Conservation (phyloP, 331 rosid genomes). For the Malus hybrid region DNA sequence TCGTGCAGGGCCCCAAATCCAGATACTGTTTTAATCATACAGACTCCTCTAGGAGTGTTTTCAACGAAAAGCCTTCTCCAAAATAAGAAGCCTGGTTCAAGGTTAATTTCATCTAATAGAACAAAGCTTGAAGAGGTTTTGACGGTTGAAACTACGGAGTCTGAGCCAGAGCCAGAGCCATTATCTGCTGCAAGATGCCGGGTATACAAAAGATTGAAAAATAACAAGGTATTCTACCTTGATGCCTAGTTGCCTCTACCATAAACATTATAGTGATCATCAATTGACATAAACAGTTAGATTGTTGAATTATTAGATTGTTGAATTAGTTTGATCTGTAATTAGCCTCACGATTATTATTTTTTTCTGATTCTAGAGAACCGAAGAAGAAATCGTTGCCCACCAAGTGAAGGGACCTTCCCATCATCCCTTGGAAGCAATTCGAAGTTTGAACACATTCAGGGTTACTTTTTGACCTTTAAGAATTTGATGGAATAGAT, state of each 20-base stretch:
- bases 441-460: conserved; percentile 52
- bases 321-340: neutral
- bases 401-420: conserved; percentile 67
- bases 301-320: neutral
- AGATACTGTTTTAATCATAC: conserved; percentile 88
- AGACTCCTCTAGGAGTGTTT: conserved; percentile 84
- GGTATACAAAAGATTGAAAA: conserved; percentile 61
- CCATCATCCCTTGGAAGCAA: conserved; percentile 63
- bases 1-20: conserved; percentile 95
- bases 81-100: conserved; percentile 73
- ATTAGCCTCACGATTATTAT: neutral
- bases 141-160: conserved; percentile 41
- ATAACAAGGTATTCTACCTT: conserved; percentile 51
- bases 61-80: conserved; percentile 89
- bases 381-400: conserved; percentile 59
- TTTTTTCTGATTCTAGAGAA: conserved; percentile 47
- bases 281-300: neutral
- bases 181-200: conserved; percentile 89
- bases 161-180: conserved; percentile 64
- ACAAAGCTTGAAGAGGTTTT: conserved; percentile 46
- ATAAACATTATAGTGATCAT: neutral
- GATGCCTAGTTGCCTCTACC: neutral
- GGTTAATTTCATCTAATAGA: conserved; percentile 78
- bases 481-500: conserved; percentile 8
- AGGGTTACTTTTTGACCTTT: conserved; percentile 40